Evolutionary conservation across 192 early-diverging fungal genomes (phyloP), one percentile per base, ranked within the genome.

Genomic region (Coemansia sp.): DNA sequence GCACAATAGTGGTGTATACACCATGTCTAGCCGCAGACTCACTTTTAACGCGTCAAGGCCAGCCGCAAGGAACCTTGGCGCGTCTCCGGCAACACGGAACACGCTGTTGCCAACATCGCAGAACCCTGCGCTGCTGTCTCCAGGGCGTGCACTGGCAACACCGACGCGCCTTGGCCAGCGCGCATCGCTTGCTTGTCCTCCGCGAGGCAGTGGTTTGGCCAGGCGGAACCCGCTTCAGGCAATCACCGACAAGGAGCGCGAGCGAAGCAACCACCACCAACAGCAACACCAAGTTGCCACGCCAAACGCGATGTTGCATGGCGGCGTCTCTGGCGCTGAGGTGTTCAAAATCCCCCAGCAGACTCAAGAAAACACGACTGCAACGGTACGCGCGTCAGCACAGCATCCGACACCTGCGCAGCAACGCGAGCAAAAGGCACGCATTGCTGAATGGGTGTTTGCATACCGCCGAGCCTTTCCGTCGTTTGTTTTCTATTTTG

Each of bases 401-500:
- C 43, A 32, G 32, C 32, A 42, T 10, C n/a, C 65, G 51, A 45
- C 63, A 12, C 51, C 71, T 32, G 71, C 72, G 59, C 76, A 81
- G 59, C 76, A 79, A 49, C 71, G 73, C 63, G 66, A 71, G 17
- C 79, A 76, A 40, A 64, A 67, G 43, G 65, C 70, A 37, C 79
- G 79, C n/a, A 48, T 82, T 32, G 74, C 74, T 7, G 81, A 83
- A 54, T 83, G 81, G 81, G 75, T 84, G n/a, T 70, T 65, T 50
- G 76, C 75, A 8, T 83, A 78, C 44, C 68, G 81, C 16, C 55
- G 68, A 32, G 81, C 81, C 17, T 83, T 83, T 37, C 81, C 81
- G 1, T 74, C 68, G 44, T 83, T 83, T 72, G 81, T 83, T 32
- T 83, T 83, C 53, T 83, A 83, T 67, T 83, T 83, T 71, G 84